Base-by-base conservation (phyloP, 768 basidiomycete species). In the Hemileccinum rubropunctum region DNA sequence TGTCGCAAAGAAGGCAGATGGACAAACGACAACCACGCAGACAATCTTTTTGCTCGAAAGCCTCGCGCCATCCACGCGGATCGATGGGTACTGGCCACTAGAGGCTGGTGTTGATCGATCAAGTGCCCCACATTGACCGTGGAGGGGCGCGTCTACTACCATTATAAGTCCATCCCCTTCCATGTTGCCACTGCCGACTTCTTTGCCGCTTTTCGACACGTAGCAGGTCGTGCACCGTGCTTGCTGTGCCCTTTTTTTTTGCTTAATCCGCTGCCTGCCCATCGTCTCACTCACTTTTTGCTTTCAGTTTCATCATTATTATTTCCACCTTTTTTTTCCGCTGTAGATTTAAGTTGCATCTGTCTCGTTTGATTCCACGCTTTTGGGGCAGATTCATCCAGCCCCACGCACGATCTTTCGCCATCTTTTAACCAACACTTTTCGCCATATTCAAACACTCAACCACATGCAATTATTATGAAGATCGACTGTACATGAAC, bases 11-110 rank as follows among this genome's bases (percentile, higher is more conserved):
- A 39, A 14, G 39, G 46, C 17, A 35, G 38, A 15, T 18, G 35
- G 42, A 27, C 33, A 47, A 47, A 28, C 20, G n/a, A 27, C 33
- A 40, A 28, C 40, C 40, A 21, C 23, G 21, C 20, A 32, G 42
- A 44, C 37, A 0, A 6, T 43, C 44, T 39, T 50, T 58, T 44
- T 42, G 21, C 42, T 47, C 12, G 21, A 26, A 28, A 6, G 41
- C 56, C 51, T 56, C 48, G 47, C 45, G 45, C 42, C 33, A 10
- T 50, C 59, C 56, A 54, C 44, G 45, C 45, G 53, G 48, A 51
- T 43, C 51, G 44, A 63, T 57, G 26, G 9, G 12, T 18, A 41
- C 21, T 27, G 11, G 15, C 13, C 6, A 21, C 37, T 21, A 39
- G 23, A 40, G 10, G 11, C 27, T 14, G 32, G 12, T 28, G 17